Percentiles rank a stretch among this genome's conserved stretches.
phyloP scores from a whole-genome alignment of 2,329 filamentous ascomycete species.

The Ophiocordyceps sinensis region DNA sequence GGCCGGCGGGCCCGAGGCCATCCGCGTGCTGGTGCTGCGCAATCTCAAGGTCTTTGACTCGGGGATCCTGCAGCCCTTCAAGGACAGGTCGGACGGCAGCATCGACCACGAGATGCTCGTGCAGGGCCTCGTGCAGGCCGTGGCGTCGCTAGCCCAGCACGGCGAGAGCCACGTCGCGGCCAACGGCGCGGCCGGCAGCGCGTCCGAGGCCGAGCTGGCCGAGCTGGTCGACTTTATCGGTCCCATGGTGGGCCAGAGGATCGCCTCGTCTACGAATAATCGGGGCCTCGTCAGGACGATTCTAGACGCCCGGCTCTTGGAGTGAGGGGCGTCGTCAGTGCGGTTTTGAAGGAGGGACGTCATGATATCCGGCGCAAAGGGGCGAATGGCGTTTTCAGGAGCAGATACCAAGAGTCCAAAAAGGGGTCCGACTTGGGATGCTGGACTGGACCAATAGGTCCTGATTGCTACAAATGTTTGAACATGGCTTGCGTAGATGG shows the following conservation, averaged over 20 bases:
- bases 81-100: conserved; percentile 31
- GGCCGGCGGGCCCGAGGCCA: conserved; percentile 53
- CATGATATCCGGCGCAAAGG: conserved; percentile 1
- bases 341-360: not conserved
- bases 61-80: conserved; percentile 37
- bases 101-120: conserved; percentile 42
- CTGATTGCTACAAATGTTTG: too few relatives aligned
- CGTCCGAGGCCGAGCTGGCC: conserved; percentile 21
- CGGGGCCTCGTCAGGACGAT: conserved; percentile 33
- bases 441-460: too few relatives aligned
- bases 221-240: conserved; percentile 41
- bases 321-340: conserved; percentile 7
- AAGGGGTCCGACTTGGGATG: not conserved
- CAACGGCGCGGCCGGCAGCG: conserved; percentile 25
- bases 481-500: too few relatives aligned
- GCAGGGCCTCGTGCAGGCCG: conserved; percentile 39
- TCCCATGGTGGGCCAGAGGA: conserved; percentile 34
- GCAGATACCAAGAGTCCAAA: not conserved
- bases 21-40: conserved; percentile 40
- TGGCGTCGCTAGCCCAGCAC: conserved; percentile 27
- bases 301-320: conserved; percentile 39
- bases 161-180: conserved; percentile 11
- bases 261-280: conserved; percentile 32
- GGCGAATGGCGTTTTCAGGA: conserved; percentile 13
- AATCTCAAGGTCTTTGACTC: conserved; percentile 40